Evolutionary conservation across 768 basidiomycete genomes (phyloP).

Genomic region (Brasilioporus rufonigricans): DNA sequence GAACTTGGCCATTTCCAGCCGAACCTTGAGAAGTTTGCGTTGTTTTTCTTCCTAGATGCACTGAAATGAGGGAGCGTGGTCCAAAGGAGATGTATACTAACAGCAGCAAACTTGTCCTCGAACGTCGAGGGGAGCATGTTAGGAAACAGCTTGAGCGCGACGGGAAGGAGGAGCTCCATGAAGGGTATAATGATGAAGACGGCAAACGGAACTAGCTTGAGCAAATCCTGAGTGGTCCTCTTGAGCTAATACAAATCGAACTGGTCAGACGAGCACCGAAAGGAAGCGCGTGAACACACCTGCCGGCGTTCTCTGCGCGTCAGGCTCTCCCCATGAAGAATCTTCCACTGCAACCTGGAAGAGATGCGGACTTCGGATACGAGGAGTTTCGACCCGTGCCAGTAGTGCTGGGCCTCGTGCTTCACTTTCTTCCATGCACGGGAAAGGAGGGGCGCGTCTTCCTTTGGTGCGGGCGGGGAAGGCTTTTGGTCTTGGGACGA

Average conservation of each 20-base stretch:
- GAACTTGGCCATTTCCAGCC: slow-evolving; percentile 99
- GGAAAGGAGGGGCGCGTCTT: slow-evolving; percentile 46
- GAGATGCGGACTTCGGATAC: slow-evolving; percentile 94
- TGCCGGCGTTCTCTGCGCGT: slow-evolving; percentile 94
- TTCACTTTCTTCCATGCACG: slow-evolving; percentile 92
- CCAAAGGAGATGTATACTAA: slow-evolving; percentile 33
- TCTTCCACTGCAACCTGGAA: slow-evolving; percentile 82
- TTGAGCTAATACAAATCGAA: slow-evolving; percentile 57
- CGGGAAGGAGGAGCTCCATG: slow-evolving; percentile 96
- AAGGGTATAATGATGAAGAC: slow-evolving; percentile 96
- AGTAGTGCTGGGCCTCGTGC: slow-evolving; percentile 95
- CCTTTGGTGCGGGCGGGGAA: slow-evolving; percentile 47
- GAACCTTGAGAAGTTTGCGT: slow-evolving; percentile 89
- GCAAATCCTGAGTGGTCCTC: slow-evolving; percentile 89
- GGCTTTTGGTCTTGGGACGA: slow-evolving; percentile 43
- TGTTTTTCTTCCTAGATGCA: slow-evolving; percentile 85
- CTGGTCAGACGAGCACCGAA: slow-evolving; percentile 2
- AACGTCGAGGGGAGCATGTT: slow-evolving; percentile 99
- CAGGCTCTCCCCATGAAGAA: slow-evolving; percentile 85
- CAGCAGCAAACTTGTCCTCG: slow-evolving; percentile 94
- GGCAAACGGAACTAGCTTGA: slow-evolving; percentile 92
- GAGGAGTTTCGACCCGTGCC: slow-evolving; percentile 93
- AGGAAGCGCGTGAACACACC: slow-evolving; percentile 40
- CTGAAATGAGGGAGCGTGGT: not conserved
- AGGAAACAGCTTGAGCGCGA: slow-evolving; percentile 95